Evolutionary conservation across 148 eudicot species (phyloP), one percentile per base, ranked within the genome.

Genomic region (Spergularia marina): DNA sequence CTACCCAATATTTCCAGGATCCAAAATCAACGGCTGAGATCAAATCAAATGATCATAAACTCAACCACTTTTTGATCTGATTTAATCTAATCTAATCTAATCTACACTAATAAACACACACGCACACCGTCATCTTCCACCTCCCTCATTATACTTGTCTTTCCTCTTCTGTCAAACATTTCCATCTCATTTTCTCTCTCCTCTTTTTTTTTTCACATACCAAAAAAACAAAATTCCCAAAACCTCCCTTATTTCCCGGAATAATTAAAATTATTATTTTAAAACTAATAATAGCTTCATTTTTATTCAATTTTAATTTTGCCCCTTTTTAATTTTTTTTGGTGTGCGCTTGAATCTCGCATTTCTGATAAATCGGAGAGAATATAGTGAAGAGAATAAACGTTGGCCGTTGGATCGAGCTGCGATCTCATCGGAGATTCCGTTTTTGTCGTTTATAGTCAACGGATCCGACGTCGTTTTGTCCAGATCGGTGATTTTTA

Each of bases 391-490:
- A 10, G 53, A 41, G 14, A 64, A 12, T 20, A 12, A 18, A 49
- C 79, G 21, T 7, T 7, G 16, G 49, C 73, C 68, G 53, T 47
- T 53, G 80, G 80, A 72, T 79, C 73, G 25, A 66, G 70, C 41
- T 68, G 44, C 63, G 80, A 79, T 79, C 82, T 76, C 15, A 76
- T 66, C 39, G 7, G 12, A 20, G 39, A 2, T 56, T 75, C 68
- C 21, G 16, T 6, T 62, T 73, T 71, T 17, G 59, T 69, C 63
- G 17, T 18, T 13, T 34, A 41, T 69, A 20, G 58, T 78, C 78
- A 12, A 70, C 82, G 64, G 79, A 78, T 82, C 70, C 70, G 79
- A 49, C 76, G n/a, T 79, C 47, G 44, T 40, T 66, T 61, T 62
- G 41, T 30, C 47, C 65, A 74, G 74, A 72, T 80, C 80, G 59